Evolutionary conservation across 2,329 filamentous ascomycete genomes (phyloP).

Genomic region (Neurospora sp.): DNA sequence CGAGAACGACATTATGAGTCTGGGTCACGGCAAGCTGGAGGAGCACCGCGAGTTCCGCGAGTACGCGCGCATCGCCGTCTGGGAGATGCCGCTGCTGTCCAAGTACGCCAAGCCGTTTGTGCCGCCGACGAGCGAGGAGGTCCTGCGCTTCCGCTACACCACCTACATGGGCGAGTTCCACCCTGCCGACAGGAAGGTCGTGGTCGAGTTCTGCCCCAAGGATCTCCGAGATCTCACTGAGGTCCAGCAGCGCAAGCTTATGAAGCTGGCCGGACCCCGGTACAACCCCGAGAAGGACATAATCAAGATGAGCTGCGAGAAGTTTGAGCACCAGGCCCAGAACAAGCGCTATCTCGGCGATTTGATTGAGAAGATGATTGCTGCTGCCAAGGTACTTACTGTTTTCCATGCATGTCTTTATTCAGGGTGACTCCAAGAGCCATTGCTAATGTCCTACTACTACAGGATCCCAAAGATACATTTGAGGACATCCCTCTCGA

Average conservation of each 20-base stretch:
- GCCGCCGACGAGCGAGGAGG: conserved; percentile 55
- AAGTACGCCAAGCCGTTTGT: conserved; percentile 76
- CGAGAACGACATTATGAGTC: conserved; percentile 73
- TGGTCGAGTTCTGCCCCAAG: conserved; percentile 72
- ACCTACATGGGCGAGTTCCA: conserved; percentile 92
- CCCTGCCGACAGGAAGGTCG: conserved; percentile 86
- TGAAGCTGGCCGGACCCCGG: conserved; percentile 75
- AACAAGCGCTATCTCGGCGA: conserved; percentile 94
- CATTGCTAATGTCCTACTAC: background rate
- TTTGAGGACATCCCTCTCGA: conserved; percentile 89
- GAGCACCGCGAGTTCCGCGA: conserved; percentile 81
- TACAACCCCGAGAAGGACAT: conserved; percentile 79
- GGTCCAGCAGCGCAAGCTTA: conserved; percentile 66
- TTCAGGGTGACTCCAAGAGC: background rate
- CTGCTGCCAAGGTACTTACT: conserved; percentile 54
- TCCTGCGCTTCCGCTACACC: conserved; percentile 91
- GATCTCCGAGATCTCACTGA: conserved; percentile 59
- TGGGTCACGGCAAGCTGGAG: conserved; percentile 81
- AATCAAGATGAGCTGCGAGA: conserved; percentile 85
- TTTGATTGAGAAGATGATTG: conserved; percentile 61
- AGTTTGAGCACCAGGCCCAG: conserved; percentile 79
- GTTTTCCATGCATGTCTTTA: background rate
- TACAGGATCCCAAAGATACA: conserved; percentile 60
- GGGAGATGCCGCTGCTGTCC: conserved; percentile 88
- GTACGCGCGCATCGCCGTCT: conserved; percentile 77